Evolutionary conservation across 331 rosid species (phyloP), one percentile per base, ranked within the genome.

Genomic region (Pyrus hybrid): DNA sequence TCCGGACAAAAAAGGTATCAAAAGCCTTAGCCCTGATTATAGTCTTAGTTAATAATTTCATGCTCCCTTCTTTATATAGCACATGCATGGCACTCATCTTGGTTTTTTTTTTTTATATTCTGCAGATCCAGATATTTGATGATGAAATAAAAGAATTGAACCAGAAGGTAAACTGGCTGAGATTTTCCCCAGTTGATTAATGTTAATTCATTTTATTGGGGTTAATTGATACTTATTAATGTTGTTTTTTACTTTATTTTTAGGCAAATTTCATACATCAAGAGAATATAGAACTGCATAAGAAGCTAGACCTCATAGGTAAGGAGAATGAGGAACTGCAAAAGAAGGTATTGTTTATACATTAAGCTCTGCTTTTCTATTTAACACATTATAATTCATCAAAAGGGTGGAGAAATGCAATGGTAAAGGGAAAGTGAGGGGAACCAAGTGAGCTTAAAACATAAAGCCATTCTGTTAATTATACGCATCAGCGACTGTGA

Each of bases 121-220:
- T 82, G 83, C 88, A 93, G 96, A 97, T 91, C 53, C 88, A 89
- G 62, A 79, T 83, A 75, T 79, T 91, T 70, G 83, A 84, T 25
- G 80, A 85, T 63, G 96, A 93, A 91, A 89, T 90, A 76, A 86
- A 89, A 70, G 91, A 88, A 71, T 82, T 89, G 57, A 87, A 80
- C 78, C 89, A 81, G 74, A 88, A 93, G 97, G 98, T 93, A 28
- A 68, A 63, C 28, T 79, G 18, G 28, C 68, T 73, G 17, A 8
- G 28, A 22, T 72, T 86, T 74, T 71, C 47, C 54, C 60, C 22
- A 9, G 67, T 35, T 72, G 20, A 70, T n/a, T 78, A 54, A 17
- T 57, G 64, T 26, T 67, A 66, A 74, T 53, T 22, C 28, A 14
- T 16, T 35, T 49, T 73, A 3, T 13, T 73, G 25, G 7, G 41